Conservation (phyloP, 352 stramenopile species). For the Phytopythium litorale region DNA sequence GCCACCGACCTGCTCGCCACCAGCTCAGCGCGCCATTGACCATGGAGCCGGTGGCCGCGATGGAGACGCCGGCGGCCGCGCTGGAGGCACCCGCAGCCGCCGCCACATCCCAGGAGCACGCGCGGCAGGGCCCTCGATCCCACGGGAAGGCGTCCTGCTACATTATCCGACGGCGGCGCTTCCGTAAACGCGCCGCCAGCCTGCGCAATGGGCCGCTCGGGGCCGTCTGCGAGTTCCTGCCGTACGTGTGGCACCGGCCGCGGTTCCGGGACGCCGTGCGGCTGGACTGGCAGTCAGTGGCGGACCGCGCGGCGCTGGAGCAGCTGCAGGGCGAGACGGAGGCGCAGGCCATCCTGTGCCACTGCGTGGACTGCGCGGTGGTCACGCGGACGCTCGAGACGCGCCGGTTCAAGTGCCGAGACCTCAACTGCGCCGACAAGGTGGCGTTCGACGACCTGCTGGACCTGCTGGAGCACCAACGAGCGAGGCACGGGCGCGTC, state of each 20-base stretch:
- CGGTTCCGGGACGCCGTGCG: background rate
- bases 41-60: background rate
- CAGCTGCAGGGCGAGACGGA: conserved; percentile 8
- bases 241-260: background rate
- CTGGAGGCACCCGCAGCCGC: background rate
- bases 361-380: conserved; percentile 10
- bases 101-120: background rate
- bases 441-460: conserved; percentile 28
- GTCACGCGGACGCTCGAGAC: background rate
- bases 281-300: background rate
- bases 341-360: conserved; percentile 1
- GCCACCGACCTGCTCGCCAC: background rate
- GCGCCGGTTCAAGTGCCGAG: conserved; percentile 22
- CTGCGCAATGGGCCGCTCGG: background rate
- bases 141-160: no score
- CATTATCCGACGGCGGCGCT: no score
- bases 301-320: conserved; percentile 4
- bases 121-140: no score
- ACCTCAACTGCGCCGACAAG: background rate
- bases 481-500: conserved; percentile 40
- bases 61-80: background rate
- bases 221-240: background rate
- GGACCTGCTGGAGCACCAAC: conserved; percentile 55
- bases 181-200: no score
- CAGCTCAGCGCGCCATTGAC: background rate